Conservation (phyloP, 495 filamentous ascomycete genomes). For the Podospora anserina region DNA sequence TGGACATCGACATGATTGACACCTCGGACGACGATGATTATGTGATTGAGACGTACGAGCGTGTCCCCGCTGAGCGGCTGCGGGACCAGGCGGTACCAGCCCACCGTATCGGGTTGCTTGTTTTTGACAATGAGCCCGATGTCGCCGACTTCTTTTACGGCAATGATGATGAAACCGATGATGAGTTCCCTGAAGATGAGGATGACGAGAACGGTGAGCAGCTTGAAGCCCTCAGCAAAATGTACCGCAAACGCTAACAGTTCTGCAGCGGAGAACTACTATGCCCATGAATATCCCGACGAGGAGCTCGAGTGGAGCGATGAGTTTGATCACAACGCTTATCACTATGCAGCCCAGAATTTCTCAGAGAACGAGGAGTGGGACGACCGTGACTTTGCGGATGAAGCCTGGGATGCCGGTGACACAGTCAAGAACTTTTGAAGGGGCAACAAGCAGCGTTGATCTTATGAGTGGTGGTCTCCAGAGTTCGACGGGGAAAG, state of each 20-base stretch:
- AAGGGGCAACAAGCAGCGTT: neutral
- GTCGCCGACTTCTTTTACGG: conserved; percentile 50
- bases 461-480: neutral
- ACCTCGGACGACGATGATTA: conserved; percentile 50
- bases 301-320: conserved; percentile 56
- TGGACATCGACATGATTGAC: conserved; percentile 30
- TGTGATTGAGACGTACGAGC: conserved; percentile 53
- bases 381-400: conserved; percentile 26
- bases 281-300: conserved; percentile 54
- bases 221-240: neutral
- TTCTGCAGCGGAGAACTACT: conserved; percentile 51
- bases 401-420: conserved; percentile 22
- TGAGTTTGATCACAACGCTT: conserved; percentile 46
- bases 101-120: conserved; percentile 46
- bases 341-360: conserved; percentile 43
- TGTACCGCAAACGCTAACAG: conserved; percentile 4
- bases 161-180: conserved; percentile 6
- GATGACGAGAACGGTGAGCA: conserved; percentile 54
- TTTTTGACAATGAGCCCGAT: conserved; percentile 53
- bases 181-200: conserved; percentile 36
- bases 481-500: neutral
- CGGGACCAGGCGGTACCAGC: conserved; percentile 35
- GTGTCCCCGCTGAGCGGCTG: conserved; percentile 47
- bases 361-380: conserved; percentile 48
- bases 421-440: neutral